phyloP scores from a whole-genome alignment of 768 basidiomycete species.

The Hemileccinum impolitum region DNA sequence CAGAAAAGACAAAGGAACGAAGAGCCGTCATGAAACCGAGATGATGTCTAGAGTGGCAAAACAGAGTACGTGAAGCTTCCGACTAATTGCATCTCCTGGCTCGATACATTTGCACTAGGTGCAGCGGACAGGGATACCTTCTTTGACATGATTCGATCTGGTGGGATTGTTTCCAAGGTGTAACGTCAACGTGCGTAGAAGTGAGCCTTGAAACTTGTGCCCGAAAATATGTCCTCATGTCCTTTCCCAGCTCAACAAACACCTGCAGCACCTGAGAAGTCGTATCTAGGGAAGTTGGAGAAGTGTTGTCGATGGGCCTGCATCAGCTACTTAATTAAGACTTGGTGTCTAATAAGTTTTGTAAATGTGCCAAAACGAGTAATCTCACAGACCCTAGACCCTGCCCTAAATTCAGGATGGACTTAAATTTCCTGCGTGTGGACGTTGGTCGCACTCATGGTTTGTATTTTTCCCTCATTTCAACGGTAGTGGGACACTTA shows the following conservation, averaged over 20 bases:
- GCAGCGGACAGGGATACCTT: slow-evolving; percentile 69
- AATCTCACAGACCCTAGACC: slow-evolving; percentile 1
- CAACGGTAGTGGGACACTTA: slow-evolving; percentile 1
- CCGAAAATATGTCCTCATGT: background rate
- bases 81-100: background rate
- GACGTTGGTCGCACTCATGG: slow-evolving; percentile 28
- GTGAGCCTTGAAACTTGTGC: background rate
- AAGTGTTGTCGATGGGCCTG: no score
- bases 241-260: background rate
- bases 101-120: slow-evolving; percentile 34
- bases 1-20: slow-evolving; percentile 44
- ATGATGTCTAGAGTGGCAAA: slow-evolving; percentile 50
- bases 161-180: slow-evolving; percentile 71
- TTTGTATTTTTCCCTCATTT: slow-evolving; percentile 20
- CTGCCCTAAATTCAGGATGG: slow-evolving; percentile 39
- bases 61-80: slow-evolving; percentile 45
- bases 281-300: no score
- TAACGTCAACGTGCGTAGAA: slow-evolving; percentile 25
- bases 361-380: slow-evolving; percentile 9
- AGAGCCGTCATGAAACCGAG: slow-evolving; percentile 53
- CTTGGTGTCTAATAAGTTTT: background rate
- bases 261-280: no score
- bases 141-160: slow-evolving; percentile 79
- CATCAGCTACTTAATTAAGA: no score
- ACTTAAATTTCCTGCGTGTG: slow-evolving; percentile 31